phyloP scores from a whole-genome alignment of 495 filamentous ascomycete genomes.

The Apiosordaria backusii region DNA sequence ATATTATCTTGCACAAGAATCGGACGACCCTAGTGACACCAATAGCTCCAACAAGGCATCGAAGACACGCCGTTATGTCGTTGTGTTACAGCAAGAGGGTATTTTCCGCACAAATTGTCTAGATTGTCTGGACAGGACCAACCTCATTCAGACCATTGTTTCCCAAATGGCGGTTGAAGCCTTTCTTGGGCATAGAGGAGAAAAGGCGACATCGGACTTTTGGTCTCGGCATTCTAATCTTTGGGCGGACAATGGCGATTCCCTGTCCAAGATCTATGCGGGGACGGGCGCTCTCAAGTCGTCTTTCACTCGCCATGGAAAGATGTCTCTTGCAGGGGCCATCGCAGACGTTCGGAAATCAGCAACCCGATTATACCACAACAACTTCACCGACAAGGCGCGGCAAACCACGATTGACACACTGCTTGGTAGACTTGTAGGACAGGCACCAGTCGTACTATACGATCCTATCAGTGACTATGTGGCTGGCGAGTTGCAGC shows the following conservation, averaged over 20 bases:
- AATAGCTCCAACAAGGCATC: conserved; percentile 19
- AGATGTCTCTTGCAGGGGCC: conserved; percentile 93
- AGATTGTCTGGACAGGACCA: conserved; percentile 93
- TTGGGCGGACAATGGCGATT: conserved; percentile 99
- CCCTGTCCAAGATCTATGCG: conserved; percentile 91
- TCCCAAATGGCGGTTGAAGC: conserved; percentile 84
- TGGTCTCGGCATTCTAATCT: conserved; percentile 86
- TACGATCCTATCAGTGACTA: conserved; percentile 94
- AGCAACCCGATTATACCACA: conserved; percentile 89
- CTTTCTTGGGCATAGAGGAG: conserved; percentile 67
- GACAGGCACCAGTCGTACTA: conserved; percentile 77
- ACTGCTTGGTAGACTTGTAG: conserved; percentile 76
- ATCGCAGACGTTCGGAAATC: conserved; percentile 93
- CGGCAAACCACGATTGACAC: conserved; percentile 93
- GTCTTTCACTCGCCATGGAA: conserved; percentile 92
- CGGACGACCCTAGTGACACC: conserved; percentile 42
- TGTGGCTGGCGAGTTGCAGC: conserved; percentile 69
- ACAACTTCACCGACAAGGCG: conserved; percentile 93
- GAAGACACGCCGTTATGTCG: conserved; percentile 51
- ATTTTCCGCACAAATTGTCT: conserved; percentile 95
- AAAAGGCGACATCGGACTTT: conserved; percentile 68
- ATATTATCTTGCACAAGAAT: conserved; percentile 79
- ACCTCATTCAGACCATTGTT: conserved; percentile 92
- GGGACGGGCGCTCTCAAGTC: conserved; percentile 94
- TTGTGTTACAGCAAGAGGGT: conserved; percentile 85